These are phyloP conservation scores for Botrytis paeoniae DNA, from an alignment of 2,329 filamentous ascomycete species.

Conservation along the genomic window DNA sequence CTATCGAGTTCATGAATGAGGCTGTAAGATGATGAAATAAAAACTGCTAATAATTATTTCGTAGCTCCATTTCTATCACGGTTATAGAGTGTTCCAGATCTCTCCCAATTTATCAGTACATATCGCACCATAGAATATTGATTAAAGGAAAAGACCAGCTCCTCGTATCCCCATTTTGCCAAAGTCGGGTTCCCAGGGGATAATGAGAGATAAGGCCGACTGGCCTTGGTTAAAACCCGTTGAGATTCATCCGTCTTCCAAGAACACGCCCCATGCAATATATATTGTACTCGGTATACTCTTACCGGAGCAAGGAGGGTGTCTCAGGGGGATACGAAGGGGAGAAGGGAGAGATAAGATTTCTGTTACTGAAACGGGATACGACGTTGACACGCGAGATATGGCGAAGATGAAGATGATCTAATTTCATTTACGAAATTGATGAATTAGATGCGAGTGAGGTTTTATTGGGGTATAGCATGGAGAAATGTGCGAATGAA, in stretches of 20 bases:
- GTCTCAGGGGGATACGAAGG: background rate
- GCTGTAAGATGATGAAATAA: background rate
- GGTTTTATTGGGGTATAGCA: background rate
- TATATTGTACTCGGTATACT: slow-evolving; percentile 11
- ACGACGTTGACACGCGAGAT: slow-evolving; percentile 3
- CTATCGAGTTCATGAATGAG: background rate
- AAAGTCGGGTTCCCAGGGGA: slow-evolving; percentile 6
- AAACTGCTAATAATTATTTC: background rate
- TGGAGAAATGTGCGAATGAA: background rate
- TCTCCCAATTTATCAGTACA: background rate
- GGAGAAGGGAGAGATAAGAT: background rate
- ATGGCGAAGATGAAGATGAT: background rate
- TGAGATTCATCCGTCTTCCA: background rate
- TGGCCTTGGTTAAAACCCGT: background rate
- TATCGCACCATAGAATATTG: background rate
- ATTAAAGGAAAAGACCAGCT: background rate
- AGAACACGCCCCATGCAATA: background rate
- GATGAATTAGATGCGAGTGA: background rate
- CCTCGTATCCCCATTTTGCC: slow-evolving; percentile 11
- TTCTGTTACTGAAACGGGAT: slow-evolving; percentile 1
- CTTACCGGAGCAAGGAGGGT: background rate
- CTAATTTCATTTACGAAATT: background rate
- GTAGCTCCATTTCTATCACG: background rate
- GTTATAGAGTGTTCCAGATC: background rate
- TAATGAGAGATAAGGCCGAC: slow-evolving; percentile 3